Percentiles rank a stretch among this genome's conserved stretches.
phyloP scores from a whole-genome alignment of 805 yeast genomes.

The Kazachstania psychrophila region DNA sequence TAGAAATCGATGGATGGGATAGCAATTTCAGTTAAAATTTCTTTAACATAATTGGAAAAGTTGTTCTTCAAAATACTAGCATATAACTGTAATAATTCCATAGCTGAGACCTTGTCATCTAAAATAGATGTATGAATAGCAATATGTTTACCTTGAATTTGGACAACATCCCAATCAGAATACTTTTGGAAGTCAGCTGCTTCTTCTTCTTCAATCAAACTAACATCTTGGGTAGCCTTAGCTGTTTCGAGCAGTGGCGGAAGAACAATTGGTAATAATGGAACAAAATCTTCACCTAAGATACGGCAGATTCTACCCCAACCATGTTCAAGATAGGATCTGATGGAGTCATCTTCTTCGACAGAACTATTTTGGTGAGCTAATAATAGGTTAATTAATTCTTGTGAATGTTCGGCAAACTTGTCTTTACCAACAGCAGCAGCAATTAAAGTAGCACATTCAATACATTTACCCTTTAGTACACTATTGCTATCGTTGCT shows the following conservation, averaged over 20 bases:
- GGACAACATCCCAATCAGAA: slow-evolving; percentile 93
- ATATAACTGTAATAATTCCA: slow-evolving; percentile 76
- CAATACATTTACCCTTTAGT: slow-evolving; percentile 87
- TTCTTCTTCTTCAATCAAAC: slow-evolving; percentile 78
- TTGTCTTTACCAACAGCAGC: slow-evolving; percentile 90
- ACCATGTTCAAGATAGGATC: slow-evolving; percentile 79
- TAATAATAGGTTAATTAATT: slow-evolving; percentile 62
- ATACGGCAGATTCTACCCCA: slow-evolving; percentile 92
- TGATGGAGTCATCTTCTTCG: slow-evolving; percentile 77
- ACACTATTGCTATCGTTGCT: slow-evolving; percentile 69
- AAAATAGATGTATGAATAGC: slow-evolving; percentile 92
- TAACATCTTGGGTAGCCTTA: slow-evolving; percentile 80
- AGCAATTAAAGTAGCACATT: slow-evolving; percentile 90
- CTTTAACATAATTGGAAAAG: slow-evolving; percentile 75
- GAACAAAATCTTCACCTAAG: slow-evolving; percentile 76
- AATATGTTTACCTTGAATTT: slow-evolving; percentile 81
- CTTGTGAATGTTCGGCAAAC: slow-evolving; percentile 65
- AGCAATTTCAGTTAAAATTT: slow-evolving; percentile 67
- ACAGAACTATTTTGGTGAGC: slow-evolving; percentile 52
- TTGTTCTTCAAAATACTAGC: slow-evolving; percentile 75
- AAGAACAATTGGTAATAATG: slow-evolving; percentile 71
- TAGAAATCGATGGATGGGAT: slow-evolving; percentile 86
- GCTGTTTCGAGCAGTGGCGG: slow-evolving; percentile 87
- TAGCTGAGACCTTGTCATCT: slow-evolving; percentile 89
- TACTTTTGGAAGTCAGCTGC: slow-evolving; percentile 76